Conservation (phyloP, 768 basidiomycete genomes). For the Hirschioporus abietinus region DNA sequence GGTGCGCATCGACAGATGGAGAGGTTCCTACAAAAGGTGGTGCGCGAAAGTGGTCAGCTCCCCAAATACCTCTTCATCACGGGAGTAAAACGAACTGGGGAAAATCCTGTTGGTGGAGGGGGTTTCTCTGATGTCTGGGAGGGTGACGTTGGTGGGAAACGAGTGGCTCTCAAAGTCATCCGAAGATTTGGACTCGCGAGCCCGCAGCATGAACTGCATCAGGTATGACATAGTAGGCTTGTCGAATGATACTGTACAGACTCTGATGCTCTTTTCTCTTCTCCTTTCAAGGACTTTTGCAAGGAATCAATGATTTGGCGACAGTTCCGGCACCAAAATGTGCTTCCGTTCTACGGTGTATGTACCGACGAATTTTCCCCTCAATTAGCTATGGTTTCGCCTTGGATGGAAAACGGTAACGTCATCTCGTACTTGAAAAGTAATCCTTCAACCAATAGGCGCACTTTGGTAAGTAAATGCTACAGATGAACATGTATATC, state of each 20-base stretch:
- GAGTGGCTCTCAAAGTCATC: constrained; percentile 1
- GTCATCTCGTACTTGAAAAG: not conserved
- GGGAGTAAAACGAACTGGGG: not conserved
- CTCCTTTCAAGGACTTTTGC: not conserved
- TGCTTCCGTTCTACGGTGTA: constrained; percentile 1
- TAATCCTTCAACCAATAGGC: not conserved
- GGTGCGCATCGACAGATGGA: constrained; percentile 3
- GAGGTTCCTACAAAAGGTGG: not conserved
- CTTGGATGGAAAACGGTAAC: constrained; percentile 1
- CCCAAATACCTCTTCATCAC: not conserved
- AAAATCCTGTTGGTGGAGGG: not conserved
- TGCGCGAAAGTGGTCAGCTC: not conserved
- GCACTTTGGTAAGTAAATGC: not conserved
- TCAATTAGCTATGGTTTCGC: not conserved
- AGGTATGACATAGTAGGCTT: not conserved
- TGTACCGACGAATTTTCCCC: constrained; percentile 1
- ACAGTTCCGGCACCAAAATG: not conserved
- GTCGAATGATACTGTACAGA: too few species aligned
- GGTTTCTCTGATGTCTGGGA: constrained; percentile 3
- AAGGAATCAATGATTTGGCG: constrained; percentile 5
- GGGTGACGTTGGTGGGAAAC: not conserved
- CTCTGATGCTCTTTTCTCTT: not conserved
- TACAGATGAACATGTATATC: not conserved
- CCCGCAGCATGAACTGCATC: not conserved
- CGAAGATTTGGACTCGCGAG: constrained; percentile 2